Evolutionary conservation across 176 grass and related monocot species (phyloP).

Genomic region (Saccharum officinarum): DNA sequence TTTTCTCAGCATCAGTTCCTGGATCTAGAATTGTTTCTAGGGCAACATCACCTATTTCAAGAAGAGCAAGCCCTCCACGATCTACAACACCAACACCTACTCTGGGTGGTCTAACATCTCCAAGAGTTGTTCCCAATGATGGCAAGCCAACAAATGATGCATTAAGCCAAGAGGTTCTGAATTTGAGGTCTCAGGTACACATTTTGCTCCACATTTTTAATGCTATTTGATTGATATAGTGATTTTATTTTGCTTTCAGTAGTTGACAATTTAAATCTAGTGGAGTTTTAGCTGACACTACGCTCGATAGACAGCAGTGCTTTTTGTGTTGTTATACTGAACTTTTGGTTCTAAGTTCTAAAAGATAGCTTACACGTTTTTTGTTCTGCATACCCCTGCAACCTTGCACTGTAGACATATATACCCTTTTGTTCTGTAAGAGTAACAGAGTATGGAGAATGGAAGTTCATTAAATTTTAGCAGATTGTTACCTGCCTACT

Average conservation of each 20-base stretch:
- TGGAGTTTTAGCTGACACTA: not conserved
- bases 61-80: slow-evolving; percentile 80
- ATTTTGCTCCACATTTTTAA: not conserved
- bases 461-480: slow-evolving; percentile 10
- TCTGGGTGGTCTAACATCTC: slow-evolving; percentile 76
- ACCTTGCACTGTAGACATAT: not conserved
- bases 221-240: not conserved
- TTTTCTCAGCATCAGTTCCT: slow-evolving; percentile 96
- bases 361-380: slow-evolving; percentile 1
- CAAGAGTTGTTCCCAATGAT: slow-evolving; percentile 50
- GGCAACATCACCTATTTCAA: slow-evolving; percentile 84
- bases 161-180: slow-evolving; percentile 64
- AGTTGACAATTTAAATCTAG: not conserved
- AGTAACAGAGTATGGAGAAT: slow-evolving; percentile 12
- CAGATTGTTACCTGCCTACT: not conserved
- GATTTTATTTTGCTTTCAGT: not conserved
- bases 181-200: slow-evolving; percentile 86
- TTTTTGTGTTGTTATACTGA: not conserved
- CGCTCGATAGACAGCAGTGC: not conserved
- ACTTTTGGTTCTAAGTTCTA: not conserved
- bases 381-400: not conserved
- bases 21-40: slow-evolving; percentile 96
- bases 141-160: slow-evolving; percentile 57
- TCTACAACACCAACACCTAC: slow-evolving; percentile 91
- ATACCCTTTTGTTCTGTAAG: slow-evolving; percentile 16